A percentile compares a stretch with the other conserved stretches of the same genome.
phyloP scores from a whole-genome alignment of 305 asterid genomes.

The Solanum hybrid region DNA sequence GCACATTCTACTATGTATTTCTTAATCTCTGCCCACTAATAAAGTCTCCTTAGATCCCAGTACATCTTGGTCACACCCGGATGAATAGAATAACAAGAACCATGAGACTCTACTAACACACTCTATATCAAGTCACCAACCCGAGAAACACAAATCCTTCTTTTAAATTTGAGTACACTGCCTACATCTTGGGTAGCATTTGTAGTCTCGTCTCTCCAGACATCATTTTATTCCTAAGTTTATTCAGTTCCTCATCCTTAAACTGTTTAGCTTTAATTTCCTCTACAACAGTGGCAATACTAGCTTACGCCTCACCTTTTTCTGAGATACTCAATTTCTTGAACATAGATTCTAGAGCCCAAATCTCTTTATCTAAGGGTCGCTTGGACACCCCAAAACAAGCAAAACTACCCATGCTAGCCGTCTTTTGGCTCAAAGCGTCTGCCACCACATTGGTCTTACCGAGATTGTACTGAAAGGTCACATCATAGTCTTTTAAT shows the following conservation, averaged over 20 bases:
- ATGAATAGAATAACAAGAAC: not conserved
- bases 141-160: not conserved
- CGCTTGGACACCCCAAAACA: not conserved
- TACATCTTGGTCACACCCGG: not conserved
- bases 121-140: not conserved
- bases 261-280: not conserved
- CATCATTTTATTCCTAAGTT: not conserved
- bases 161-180: not conserved
- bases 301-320: not conserved
- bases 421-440: not conserved
- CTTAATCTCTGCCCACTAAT: not conserved
- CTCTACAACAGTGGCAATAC: not conserved
- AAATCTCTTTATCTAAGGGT: not conserved
- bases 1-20: not conserved
- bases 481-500: not conserved
- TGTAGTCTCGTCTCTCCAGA: not conserved
- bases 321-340: not conserved
- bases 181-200: not conserved
- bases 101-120: not conserved
- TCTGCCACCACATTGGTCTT: not conserved
- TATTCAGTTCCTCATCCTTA: not conserved
- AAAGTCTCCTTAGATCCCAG: not conserved
- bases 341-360: not conserved
- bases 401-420: not conserved
- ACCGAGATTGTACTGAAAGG: not conserved